These are phyloP conservation scores for Alternaria sp. DNA, from an alignment of 2,329 filamentous ascomycete species.

Conservation along the genomic window DNA sequence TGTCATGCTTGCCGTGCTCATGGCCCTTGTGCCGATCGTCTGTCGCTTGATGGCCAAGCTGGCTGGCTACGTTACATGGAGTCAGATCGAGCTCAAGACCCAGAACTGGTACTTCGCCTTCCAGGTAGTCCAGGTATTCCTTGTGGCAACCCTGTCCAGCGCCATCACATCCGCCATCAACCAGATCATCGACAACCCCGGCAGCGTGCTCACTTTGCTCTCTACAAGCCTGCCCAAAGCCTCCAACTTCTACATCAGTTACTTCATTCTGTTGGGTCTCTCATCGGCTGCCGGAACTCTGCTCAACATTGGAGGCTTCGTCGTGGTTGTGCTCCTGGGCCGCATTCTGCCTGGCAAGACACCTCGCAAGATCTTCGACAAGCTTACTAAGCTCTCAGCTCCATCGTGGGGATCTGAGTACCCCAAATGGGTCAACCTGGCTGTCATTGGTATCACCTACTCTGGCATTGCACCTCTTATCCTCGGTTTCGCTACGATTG, in stretches of 20 bases:
- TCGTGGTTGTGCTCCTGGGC: conserved; percentile 82
- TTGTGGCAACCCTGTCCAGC: conserved; percentile 82
- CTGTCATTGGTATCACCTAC: conserved; percentile 54
- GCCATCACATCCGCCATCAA: conserved; percentile 68
- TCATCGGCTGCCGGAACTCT: conserved; percentile 51
- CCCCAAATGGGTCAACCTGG: conserved; percentile 56
- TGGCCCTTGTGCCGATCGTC: conserved; percentile 54
- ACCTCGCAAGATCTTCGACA: conserved; percentile 55
- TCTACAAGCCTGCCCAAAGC: conserved; percentile 78
- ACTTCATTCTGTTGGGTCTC: conserved; percentile 86
- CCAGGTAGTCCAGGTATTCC: conserved; percentile 92
- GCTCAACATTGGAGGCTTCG: conserved; percentile 81
- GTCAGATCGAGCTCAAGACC: conserved; percentile 69
- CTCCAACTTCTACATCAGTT: conserved; percentile 94
- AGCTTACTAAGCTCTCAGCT: conserved; percentile 51
- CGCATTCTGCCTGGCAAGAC: conserved; percentile 60
- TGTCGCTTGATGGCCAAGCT: conserved; percentile 47
- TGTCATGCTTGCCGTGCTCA: conserved; percentile 52
- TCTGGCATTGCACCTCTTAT: conserved; percentile 57
- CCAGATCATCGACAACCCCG: conserved; percentile 68
- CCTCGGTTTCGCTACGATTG: conserved; percentile 54
- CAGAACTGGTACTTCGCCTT: conserved; percentile 94
- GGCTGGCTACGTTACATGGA: conserved; percentile 49
- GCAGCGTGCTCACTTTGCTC: conserved; percentile 66
- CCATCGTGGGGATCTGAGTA: conserved; percentile 55